phyloP scores from a whole-genome alignment of 805 yeast species.

The Nakazawaea populi region DNA sequence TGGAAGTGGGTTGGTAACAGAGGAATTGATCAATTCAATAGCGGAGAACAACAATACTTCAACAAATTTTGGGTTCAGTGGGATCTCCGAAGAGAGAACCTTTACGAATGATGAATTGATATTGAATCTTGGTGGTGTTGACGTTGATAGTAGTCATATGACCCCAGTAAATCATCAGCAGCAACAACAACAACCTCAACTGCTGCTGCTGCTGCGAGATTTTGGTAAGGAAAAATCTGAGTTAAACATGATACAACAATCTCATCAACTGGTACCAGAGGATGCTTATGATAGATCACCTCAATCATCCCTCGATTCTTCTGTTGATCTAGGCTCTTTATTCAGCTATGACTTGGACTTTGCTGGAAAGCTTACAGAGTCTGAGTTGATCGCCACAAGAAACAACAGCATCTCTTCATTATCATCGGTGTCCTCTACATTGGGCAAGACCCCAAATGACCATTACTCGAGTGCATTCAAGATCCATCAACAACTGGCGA shows the following conservation, averaged over 20 bases:
- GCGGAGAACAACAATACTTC: background rate
- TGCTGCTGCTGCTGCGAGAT: background rate
- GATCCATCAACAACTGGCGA: background rate
- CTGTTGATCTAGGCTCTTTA: background rate
- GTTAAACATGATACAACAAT: background rate
- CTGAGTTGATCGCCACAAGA: background rate
- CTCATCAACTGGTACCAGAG: background rate
- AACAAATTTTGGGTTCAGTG: background rate
- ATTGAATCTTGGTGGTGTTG: background rate
- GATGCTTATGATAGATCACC: background rate
- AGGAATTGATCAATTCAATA: background rate
- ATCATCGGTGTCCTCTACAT: background rate
- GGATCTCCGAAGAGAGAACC: background rate
- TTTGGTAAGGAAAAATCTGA: too few relatives aligned
- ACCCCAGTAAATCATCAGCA: background rate
- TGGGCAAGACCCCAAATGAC: background rate
- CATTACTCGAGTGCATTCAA: background rate
- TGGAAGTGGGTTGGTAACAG: background rate
- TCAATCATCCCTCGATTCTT: background rate
- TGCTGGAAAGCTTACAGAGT: background rate
- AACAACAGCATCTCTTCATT: conserved; percentile 6
- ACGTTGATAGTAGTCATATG: background rate
- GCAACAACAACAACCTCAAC: background rate
- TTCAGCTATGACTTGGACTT: background rate
- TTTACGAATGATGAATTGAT: background rate